phyloP scores from a whole-genome alignment of 495 filamentous ascomycete species.

The Hypoxylon fragiforme region DNA sequence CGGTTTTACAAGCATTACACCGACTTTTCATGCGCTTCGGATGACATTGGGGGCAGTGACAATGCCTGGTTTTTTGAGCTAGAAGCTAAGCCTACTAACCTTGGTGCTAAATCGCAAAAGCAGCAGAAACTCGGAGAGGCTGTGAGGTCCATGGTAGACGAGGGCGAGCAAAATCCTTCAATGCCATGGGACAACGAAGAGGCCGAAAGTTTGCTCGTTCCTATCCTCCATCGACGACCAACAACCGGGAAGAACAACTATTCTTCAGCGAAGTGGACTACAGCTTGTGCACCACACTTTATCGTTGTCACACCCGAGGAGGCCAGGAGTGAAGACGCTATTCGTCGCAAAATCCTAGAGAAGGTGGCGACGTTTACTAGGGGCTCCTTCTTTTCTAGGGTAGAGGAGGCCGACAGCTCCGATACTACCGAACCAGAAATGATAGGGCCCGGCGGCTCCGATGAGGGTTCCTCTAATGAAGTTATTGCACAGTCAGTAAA shows the following conservation, averaged over 20 bases:
- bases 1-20: constrained; percentile 85
- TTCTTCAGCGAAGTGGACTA: constrained; percentile 27
- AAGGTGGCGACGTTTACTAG: constrained; percentile 52
- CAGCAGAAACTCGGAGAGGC: constrained; percentile 47
- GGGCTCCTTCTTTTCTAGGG: constrained; percentile 44
- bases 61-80: constrained; percentile 76
- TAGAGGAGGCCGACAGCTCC: constrained; percentile 50
- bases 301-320: constrained; percentile 55
- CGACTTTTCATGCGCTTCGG: constrained; percentile 64
- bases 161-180: constrained; percentile 59
- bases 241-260: constrained; percentile 10
- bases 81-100: constrained; percentile 77
- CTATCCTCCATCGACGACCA: constrained; percentile 69
- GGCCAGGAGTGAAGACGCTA: constrained; percentile 52
- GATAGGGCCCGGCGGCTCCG: constrained; percentile 71
- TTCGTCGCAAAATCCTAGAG: constrained; percentile 54
- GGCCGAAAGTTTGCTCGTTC: constrained; percentile 73
- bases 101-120: constrained; percentile 55
- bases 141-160: constrained; percentile 50
- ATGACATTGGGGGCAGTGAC: constrained; percentile 68
- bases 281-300: constrained; percentile 50
- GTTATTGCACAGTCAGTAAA: constrained; percentile 77
- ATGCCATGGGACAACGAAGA: constrained; percentile 62
- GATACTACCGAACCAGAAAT: constrained; percentile 69
- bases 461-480: constrained; percentile 69